These are phyloP conservation scores for Fusarium piperis DNA, from an alignment of 2,329 filamentous ascomycete species.

Conservation along the genomic window DNA sequence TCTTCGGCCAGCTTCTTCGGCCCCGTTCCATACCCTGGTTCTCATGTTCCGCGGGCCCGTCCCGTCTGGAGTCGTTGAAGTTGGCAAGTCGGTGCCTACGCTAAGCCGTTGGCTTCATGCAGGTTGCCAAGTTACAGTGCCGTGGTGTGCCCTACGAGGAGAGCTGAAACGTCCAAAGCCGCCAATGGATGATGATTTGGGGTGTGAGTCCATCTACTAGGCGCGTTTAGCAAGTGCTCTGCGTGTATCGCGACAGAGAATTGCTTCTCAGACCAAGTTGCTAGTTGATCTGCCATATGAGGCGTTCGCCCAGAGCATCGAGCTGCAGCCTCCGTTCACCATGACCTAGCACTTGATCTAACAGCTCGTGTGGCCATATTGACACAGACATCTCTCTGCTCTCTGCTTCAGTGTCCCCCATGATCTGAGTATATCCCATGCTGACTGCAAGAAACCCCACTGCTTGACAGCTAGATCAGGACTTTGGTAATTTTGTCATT, in stretches of 20 bases:
- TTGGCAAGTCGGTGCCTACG: not conserved
- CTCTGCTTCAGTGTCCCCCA: not conserved
- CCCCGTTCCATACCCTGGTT: not conserved
- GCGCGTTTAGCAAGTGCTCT: not conserved
- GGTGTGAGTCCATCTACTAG: not conserved
- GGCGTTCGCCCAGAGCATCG: not conserved
- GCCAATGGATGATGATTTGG: not conserved
- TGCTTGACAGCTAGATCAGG: not conserved
- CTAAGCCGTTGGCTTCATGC: not conserved
- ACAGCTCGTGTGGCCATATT: not conserved
- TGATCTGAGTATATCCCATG: not conserved
- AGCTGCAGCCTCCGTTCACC: not conserved
- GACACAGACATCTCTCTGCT: not conserved
- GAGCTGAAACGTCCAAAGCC: not conserved
- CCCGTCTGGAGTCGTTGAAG: not conserved
- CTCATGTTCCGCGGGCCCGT: not conserved
- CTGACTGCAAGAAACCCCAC: not conserved
- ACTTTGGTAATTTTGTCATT: constrained; percentile 8
- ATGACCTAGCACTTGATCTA: not conserved
- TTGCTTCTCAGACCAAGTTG: not conserved
- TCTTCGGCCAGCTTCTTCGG: not conserved
- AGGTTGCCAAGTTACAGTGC: not conserved
- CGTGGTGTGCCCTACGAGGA: not conserved
- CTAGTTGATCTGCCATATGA: not conserved
- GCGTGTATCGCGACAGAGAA: not conserved